These are phyloP conservation scores for Tulasnella sp. DNA, from an alignment of 768 basidiomycete species.

Conservation along the genomic window DNA sequence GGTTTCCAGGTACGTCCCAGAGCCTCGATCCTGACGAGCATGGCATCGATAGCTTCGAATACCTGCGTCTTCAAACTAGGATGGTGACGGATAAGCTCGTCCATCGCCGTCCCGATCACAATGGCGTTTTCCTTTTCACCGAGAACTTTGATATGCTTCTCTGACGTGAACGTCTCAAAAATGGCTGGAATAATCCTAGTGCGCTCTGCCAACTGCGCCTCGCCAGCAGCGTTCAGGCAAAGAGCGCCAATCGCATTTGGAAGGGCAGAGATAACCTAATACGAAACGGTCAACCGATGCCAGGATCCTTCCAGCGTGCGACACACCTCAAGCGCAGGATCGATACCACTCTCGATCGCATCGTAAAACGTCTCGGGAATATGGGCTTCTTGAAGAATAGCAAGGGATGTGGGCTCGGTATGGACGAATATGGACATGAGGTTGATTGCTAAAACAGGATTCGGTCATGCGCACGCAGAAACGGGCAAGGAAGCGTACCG, in stretches of 20 bases:
- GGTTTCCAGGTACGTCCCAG: conserved; percentile 49
- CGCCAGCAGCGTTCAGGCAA: conserved; percentile 84
- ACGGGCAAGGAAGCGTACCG: conserved; percentile 37
- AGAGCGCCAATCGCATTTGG: conserved; percentile 93
- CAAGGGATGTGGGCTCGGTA: conserved; percentile 92
- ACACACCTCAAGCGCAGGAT: conserved; percentile 74
- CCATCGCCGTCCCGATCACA: conserved; percentile 76
- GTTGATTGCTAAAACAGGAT: conserved; percentile 55
- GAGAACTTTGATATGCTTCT: conserved; percentile 67
- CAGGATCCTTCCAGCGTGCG: not conserved
- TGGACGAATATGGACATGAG: conserved; percentile 95
- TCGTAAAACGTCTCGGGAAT: conserved; percentile 83
- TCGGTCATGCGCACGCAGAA: conserved; percentile 8
- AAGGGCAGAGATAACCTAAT: conserved; percentile 78
- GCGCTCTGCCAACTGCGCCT: conserved; percentile 62
- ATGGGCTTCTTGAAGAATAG: conserved; percentile 83
- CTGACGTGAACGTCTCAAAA: conserved; percentile 76
- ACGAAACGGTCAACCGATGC: conserved; percentile 10
- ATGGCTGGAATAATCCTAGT: conserved; percentile 76
- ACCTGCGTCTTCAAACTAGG: conserved; percentile 71
- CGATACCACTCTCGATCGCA: conserved; percentile 70
- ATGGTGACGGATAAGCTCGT: conserved; percentile 94
- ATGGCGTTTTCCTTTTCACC: conserved; percentile 90
- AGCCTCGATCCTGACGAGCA: conserved; percentile 61
- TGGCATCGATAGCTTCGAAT: conserved; percentile 60